phyloP scores from a whole-genome alignment of 2,329 filamentous ascomycete genomes.

The Cercospora sp. region DNA sequence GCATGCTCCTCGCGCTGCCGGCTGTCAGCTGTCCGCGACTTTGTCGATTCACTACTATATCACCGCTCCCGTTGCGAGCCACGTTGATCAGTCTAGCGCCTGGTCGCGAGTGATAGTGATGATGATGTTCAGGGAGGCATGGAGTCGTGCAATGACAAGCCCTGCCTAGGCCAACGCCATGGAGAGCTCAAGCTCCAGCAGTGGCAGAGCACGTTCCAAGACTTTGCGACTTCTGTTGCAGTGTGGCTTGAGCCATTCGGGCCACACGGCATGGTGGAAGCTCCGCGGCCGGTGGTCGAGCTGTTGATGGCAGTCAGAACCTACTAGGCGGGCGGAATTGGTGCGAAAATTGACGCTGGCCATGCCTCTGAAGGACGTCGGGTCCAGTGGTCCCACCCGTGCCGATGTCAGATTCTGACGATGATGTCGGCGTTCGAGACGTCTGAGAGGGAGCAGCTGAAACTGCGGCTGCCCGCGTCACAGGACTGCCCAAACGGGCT shows the following conservation, averaged over 20 bases:
- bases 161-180: conserved; percentile 6
- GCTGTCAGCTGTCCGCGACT: not conserved
- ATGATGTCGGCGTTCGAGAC: not conserved
- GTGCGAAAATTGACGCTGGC: not conserved
- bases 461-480: not conserved
- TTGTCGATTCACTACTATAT: not conserved
- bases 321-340: not conserved
- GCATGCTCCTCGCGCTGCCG: not conserved
- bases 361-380: not conserved
- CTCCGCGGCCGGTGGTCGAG: not conserved
- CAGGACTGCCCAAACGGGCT: not conserved
- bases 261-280: not conserved
- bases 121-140: not conserved
- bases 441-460: not conserved
- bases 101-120: not conserved
- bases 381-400: not conserved
- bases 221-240: not conserved
- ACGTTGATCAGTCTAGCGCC: not conserved
- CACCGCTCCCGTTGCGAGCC: not conserved
- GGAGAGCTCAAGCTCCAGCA: not conserved
- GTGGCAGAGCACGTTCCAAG: conserved; percentile 12
- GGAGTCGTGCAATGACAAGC: conserved; percentile 1
- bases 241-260: not conserved
- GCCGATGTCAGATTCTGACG: not conserved
- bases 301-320: not conserved